phyloP scores from a whole-genome alignment of 1,139 yeast species.

The Debaryomyces udenii region DNA sequence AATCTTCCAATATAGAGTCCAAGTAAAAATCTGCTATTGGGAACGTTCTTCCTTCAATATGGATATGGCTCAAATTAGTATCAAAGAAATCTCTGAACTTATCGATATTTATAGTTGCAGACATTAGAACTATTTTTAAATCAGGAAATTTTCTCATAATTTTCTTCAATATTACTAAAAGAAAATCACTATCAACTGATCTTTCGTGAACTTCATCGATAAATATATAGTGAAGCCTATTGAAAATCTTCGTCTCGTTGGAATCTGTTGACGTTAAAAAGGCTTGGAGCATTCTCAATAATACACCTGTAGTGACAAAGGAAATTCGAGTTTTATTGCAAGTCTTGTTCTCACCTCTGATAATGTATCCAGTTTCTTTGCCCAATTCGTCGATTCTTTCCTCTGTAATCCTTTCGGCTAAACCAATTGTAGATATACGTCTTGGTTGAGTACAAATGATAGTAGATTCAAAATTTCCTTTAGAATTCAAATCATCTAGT shows the following conservation, averaged over 20 bases:
- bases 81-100: conserved; percentile 67
- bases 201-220: conserved; percentile 97
- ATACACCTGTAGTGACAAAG: conserved; percentile 92
- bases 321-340: conserved; percentile 63
- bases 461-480: conserved; percentile 53
- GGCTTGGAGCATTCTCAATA: conserved; percentile 79
- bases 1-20: conserved; percentile 59
- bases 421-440: conserved; percentile 91
- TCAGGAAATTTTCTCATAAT: conserved; percentile 50
- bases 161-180: conserved; percentile 73
- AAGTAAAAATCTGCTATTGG: conserved; percentile 80
- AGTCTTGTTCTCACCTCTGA: conserved; percentile 85
- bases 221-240: conserved; percentile 67
- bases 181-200: conserved; percentile 86
- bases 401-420: conserved; percentile 89
- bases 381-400: conserved; percentile 77
- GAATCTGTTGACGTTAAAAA: conserved; percentile 21
- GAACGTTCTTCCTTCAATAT: conserved; percentile 90
- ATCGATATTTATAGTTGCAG: conserved; percentile 87
- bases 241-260: conserved; percentile 40
- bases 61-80: conserved; percentile 55
- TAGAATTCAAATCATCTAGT: conserved; percentile 58
- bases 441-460: conserved; percentile 94
- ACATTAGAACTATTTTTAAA: conserved; percentile 80
- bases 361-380: conserved; percentile 81